These are phyloP conservation scores for Naegleria lovaniensis DNA, from an alignment of 208 protist species.

Conservation along the genomic window DNA sequence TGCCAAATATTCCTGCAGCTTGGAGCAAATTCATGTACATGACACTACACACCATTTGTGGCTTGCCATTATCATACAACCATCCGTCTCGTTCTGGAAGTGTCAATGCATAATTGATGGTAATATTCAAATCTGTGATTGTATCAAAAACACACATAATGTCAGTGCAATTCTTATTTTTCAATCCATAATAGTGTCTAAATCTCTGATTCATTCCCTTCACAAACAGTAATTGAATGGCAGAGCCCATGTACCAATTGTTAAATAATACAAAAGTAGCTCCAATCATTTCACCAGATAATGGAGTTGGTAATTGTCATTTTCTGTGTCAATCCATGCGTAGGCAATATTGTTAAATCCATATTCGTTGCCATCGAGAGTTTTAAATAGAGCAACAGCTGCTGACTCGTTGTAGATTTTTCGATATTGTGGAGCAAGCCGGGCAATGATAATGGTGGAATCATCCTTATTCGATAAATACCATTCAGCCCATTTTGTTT, in stretches of 20 bases:
- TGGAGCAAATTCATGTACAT: neutral
- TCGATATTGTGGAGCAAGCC: neutral
- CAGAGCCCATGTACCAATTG: neutral
- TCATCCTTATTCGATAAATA: neutral
- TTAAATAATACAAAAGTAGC: neutral
- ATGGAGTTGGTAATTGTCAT: slow-evolving; percentile 13
- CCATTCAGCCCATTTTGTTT: neutral
- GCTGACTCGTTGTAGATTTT: neutral
- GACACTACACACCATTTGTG: neutral
- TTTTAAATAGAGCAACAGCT: neutral
- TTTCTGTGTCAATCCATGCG: slow-evolving; percentile 17
- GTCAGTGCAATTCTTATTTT: neutral
- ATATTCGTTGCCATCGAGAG: neutral
- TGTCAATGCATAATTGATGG: neutral
- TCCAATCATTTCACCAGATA: neutral
- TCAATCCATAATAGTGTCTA: neutral
- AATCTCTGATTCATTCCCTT: neutral
- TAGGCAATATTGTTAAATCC: slow-evolving; percentile 11
- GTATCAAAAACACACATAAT: neutral
- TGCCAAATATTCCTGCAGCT: neutral
- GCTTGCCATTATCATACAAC: neutral
- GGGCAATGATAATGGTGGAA: neutral
- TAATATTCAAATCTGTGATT: neutral
- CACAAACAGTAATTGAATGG: neutral
- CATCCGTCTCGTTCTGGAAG: neutral